Conservation (phyloP, 352 stramenopile species). For the Phytophthora tubulina region DNA sequence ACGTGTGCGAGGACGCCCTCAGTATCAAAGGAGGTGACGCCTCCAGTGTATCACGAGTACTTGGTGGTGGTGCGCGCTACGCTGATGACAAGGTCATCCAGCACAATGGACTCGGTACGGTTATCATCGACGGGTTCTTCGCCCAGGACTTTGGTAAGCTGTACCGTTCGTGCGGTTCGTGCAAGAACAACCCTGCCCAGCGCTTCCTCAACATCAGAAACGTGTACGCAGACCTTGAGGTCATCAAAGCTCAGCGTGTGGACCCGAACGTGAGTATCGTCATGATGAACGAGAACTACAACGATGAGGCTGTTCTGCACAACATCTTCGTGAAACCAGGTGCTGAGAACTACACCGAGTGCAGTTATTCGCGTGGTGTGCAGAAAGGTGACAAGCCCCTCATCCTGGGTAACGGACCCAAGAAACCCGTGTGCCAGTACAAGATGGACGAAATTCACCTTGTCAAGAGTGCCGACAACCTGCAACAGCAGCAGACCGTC, state of each 20-base stretch:
- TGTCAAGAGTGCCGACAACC: neutral
- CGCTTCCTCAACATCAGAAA: slow-evolving; percentile 49
- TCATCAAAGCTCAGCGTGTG: slow-evolving; percentile 46
- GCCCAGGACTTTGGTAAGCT: slow-evolving; percentile 33
- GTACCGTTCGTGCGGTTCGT: slow-evolving; percentile 34
- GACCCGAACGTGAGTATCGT: slow-evolving; percentile 55
- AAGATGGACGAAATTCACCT: slow-evolving; percentile 35
- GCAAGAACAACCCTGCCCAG: slow-evolving; percentile 48
- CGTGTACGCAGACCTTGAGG: slow-evolving; percentile 45
- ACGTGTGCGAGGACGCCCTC: slow-evolving; percentile 48
- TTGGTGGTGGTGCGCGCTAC: slow-evolving; percentile 53
- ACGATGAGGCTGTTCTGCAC: slow-evolving; percentile 44
- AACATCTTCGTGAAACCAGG: slow-evolving; percentile 47
- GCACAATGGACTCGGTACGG: slow-evolving; percentile 46
- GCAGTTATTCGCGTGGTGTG: slow-evolving; percentile 13
- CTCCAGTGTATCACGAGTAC: slow-evolving; percentile 41
- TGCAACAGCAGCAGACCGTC: slow-evolving; percentile 20
- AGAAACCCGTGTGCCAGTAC: slow-evolving; percentile 42
- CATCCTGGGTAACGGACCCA: slow-evolving; percentile 44
- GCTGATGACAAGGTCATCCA: slow-evolving; percentile 69
- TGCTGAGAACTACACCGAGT: slow-evolving; percentile 30
- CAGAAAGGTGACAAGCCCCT: slow-evolving; percentile 29
- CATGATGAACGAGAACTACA: slow-evolving; percentile 57
- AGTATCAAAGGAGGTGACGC: slow-evolving; percentile 51
- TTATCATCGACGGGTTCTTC: slow-evolving; percentile 39